A percentile compares a stretch with the other conserved stretches of the same genome.
Evolutionary conservation across 2,329 filamentous ascomycete species (phyloP).

Genomic region (Macrophomina phaseolina): DNA sequence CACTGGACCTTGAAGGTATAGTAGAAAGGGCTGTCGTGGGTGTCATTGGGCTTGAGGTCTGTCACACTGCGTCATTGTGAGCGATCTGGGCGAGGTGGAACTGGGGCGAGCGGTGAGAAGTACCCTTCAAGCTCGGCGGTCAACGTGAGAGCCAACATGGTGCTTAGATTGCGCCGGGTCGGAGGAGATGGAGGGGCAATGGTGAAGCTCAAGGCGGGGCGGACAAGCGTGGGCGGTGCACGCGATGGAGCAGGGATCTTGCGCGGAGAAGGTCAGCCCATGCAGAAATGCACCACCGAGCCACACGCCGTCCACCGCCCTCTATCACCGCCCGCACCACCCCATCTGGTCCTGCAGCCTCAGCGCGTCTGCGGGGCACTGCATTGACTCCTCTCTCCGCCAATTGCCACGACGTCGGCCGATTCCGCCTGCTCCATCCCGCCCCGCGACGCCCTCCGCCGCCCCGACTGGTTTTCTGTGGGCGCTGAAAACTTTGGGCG

Average conservation of each 20-base stretch:
- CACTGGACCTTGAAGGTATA: constrained; percentile 99
- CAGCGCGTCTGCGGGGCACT: background rate
- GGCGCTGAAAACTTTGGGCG: background rate
- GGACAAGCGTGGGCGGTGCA: background rate
- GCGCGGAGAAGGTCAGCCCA: constrained; percentile 12
- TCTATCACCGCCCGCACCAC: background rate
- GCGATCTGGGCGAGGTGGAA: background rate
- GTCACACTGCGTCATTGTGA: constrained; percentile 73
- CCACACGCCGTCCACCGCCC: background rate
- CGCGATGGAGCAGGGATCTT: constrained; percentile 13
- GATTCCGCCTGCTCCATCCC: background rate
- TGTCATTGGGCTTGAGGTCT: constrained; percentile 84
- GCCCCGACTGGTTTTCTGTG: background rate
- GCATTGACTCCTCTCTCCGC: background rate
- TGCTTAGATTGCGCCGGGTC: background rate
- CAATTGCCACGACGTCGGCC: background rate
- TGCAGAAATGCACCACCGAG: constrained; percentile 7
- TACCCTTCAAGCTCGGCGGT: constrained; percentile 47
- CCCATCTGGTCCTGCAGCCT: background rate
- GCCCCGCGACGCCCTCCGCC: background rate
- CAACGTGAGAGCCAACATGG: constrained; percentile 46
- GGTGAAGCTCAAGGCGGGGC: constrained; percentile 13
- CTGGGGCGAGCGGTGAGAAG: background rate
- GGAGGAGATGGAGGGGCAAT: constrained; percentile 3
- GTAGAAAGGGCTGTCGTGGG: constrained; percentile 81